Evolutionary conservation across 2,329 filamentous ascomycete genomes (phyloP).

Genomic region (Camillea tinctor): DNA sequence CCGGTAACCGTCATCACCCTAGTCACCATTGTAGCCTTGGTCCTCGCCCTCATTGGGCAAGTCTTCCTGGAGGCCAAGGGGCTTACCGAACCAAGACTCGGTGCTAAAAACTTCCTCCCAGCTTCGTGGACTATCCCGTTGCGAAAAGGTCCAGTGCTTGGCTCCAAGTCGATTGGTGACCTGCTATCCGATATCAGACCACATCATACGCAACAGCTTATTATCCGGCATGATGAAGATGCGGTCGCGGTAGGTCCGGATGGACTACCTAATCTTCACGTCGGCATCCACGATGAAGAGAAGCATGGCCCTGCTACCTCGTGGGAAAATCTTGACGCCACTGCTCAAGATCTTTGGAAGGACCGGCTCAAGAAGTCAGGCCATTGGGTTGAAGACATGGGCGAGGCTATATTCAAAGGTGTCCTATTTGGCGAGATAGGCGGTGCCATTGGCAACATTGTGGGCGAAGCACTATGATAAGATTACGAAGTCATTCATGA

Average conservation of each 20-base stretch:
- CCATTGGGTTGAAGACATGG: conserved; percentile 77
- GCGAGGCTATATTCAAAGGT: conserved; percentile 72
- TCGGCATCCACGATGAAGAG: conserved; percentile 47
- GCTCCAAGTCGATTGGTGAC: conserved; percentile 32
- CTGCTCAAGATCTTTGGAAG: conserved; percentile 69
- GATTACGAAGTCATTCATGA: not conserved
- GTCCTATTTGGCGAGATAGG: conserved; percentile 75
- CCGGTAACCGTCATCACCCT: conserved; percentile 51
- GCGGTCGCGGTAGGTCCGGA: conserved; percentile 23
- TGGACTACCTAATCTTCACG: conserved; percentile 33
- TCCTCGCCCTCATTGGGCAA: conserved; percentile 63
- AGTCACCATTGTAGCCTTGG: conserved; percentile 55
- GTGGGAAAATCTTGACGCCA: conserved; percentile 68
- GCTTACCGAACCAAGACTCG: conserved; percentile 53
- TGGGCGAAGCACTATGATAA: conserved; percentile 39
- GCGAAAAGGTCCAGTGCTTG: conserved; percentile 31
- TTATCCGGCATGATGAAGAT: conserved; percentile 35
- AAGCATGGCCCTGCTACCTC: conserved; percentile 53
- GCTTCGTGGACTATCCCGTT: conserved; percentile 29
- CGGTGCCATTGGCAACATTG: conserved; percentile 55
- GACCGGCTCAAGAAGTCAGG: conserved; percentile 66
- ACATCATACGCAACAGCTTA: conserved; percentile 35
- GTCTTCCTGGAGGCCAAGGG: conserved; percentile 64
- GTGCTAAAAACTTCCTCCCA: conserved; percentile 56
- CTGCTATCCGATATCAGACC: conserved; percentile 36